Evolutionary conservation across 495 filamentous ascomycete genomes (phyloP).

Genomic region (Aspergillus asperescens): DNA sequence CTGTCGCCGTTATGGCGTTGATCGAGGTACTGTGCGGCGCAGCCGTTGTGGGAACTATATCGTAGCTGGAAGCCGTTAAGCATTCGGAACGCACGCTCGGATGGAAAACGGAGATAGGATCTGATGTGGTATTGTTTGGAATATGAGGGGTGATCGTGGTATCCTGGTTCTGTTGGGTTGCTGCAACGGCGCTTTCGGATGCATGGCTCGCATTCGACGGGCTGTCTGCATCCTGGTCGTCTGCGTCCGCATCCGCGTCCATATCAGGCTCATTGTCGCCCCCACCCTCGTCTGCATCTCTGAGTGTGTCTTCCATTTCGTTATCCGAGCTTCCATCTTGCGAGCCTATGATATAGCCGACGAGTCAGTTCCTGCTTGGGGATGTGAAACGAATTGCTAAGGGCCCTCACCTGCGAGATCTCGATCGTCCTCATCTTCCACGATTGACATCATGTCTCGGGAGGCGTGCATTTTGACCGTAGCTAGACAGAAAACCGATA

Average conservation of each 20-base stretch:
- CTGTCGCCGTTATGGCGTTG: conserved; percentile 86
- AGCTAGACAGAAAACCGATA: not conserved
- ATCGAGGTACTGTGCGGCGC: conserved; percentile 94
- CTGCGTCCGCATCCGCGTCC: conserved; percentile 55
- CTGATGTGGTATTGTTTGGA: conserved; percentile 29
- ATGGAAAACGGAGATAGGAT: conserved; percentile 41
- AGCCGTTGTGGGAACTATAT: conserved; percentile 94
- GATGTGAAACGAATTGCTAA: not conserved
- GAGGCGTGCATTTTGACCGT: not conserved
- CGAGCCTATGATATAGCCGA: conserved; percentile 35
- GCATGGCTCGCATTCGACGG: conserved; percentile 45
- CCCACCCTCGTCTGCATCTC: conserved; percentile 56
- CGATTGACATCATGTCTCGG: conserved; percentile 27
- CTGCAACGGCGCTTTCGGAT: conserved; percentile 36
- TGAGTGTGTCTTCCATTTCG: conserved; percentile 63
- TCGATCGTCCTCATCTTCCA: conserved; percentile 52
- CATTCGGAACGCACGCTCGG: conserved; percentile 74
- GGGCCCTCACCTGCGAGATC: conserved; percentile 45
- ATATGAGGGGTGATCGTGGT: conserved; percentile 32
- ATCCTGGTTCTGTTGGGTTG: conserved; percentile 39
- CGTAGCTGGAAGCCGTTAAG: conserved; percentile 78
- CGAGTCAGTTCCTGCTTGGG: not conserved
- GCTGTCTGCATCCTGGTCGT: conserved; percentile 57
- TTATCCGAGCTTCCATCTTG: conserved; percentile 66
- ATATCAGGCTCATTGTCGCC: conserved; percentile 61